A percentile compares a stretch with the other conserved stretches of the same genome.
phyloP scores from a whole-genome alignment of 345 rosid genomes.

The Eucalyptus guilfoylei region DNA sequence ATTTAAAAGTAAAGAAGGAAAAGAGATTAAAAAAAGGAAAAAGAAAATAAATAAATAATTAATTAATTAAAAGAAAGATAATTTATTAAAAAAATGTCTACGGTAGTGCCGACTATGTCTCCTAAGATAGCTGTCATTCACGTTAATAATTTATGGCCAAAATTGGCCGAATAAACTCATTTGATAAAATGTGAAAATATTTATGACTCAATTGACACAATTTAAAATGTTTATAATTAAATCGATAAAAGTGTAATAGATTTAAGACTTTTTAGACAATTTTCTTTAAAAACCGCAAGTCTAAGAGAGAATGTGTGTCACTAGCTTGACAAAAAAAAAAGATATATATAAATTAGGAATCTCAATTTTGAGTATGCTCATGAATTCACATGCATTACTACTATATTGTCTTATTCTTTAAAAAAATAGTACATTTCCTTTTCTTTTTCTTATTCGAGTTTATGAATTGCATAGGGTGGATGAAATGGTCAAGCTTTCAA shows the following conservation, averaged over 20 bases:
- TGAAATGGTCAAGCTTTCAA: neutral
- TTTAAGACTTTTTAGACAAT: no score
- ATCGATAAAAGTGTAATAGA: no score
- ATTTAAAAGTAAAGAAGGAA: no score
- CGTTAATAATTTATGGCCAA: fast-evolving
- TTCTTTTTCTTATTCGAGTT: neutral
- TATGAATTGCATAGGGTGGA: neutral
- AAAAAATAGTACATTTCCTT: neutral
- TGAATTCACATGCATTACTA: neutral
- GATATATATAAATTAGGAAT: neutral
- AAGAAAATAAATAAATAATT: no score
- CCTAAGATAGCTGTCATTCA: fast-evolving
- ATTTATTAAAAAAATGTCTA: no score
- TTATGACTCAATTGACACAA: no score
- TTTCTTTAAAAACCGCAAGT: neutral
- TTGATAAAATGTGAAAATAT: no score
- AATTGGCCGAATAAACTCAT: fast-evolving
- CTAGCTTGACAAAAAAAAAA: neutral
- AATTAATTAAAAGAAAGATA: no score
- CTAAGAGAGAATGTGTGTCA: neutral
- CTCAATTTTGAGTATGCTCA: neutral
- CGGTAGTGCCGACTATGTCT: fast-evolving
- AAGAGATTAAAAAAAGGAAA: no score
- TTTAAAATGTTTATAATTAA: no score
- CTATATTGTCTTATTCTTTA: neutral